Evolutionary conservation across 257 asterid species (phyloP), one percentile per base, ranked within the genome.

Genomic region (Thymus quinquecostatus): DNA sequence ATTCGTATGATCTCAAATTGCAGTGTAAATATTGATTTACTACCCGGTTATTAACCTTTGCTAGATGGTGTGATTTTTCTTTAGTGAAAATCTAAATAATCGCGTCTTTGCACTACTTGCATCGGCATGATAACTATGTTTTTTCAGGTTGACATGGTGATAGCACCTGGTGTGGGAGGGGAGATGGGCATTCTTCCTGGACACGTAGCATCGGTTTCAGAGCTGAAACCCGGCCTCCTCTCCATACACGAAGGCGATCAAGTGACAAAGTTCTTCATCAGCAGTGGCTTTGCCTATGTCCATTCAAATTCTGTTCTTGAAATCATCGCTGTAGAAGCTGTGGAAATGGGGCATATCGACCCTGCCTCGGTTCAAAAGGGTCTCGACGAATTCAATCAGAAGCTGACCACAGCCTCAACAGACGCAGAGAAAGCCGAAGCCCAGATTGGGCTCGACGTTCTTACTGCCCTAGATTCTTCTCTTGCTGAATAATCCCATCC

Each of bases 121-220:
- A 10, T 5, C 51, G 27, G 2, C 43, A 4, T 2, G 30, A 30
- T 6, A 13, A 12, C 21, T 44, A 32, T 69, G 57, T 32, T n/a
- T 0, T 44, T 45, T 41, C 73, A 88, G 92, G 95, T 84, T 58
- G 95, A 88, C 71, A 84, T 82, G 89, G 86, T 84, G 10, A 76
- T 60, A 27, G 78, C 83, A 30, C 92, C 95, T 3, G 82, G 88
- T 14, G 64, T 82, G 64, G 74, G 84, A 4, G 95, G 89, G 63
- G 81, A 81, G 76, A 76, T 86, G 90, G 90, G 92, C 28, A 73
- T 86, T 61, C 85, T 82, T 62, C 87, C 92, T 1, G 92, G 90
- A 62, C 90, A 88, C 38, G 75, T 77, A 36, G 34, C 88, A 6
- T 82, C 85, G 47, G 81, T 88, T 54, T 79, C 92, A 6, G 90